Evolutionary conservation across 2,329 filamentous ascomycete species (phyloP), one percentile per base, ranked within the genome.

Genomic region (Aspergillus japonicus): DNA sequence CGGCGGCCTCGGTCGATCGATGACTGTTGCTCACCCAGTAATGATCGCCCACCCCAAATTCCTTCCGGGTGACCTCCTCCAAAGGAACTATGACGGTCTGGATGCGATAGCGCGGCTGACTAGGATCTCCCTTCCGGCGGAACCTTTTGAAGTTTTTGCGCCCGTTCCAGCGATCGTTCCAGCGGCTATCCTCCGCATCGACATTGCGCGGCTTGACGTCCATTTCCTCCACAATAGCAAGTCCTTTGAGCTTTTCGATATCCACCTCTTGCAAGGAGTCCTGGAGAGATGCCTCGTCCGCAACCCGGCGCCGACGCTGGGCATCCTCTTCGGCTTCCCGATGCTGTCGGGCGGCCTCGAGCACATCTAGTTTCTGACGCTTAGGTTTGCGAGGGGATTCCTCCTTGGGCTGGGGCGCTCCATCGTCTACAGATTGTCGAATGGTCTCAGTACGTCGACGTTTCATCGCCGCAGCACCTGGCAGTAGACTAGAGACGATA

Each of bases 131-230:
- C 57, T 73, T 71, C 50, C 72, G 67, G 42, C 76, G 62, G 71
- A 99, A 99, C 68, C 87, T 90, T 75, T 99, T 99, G 79, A 96
- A 99, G 71, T 99, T 98, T 75, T 92, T 94, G 48, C 94, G 84
- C 0, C 94, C 95, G 71, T 97, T 96, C 95, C 95, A 99, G 44
- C 83, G 83, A 0, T 91, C 87, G 65, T 97, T 86, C 93, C 94
- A 97, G 47, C 91, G 83, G 5, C 87, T 85, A 19, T 82, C 76
- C 35, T 74, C 74, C 62, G 54, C 68, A 68, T 68, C 65, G 66
- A 63, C 62, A 56, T 62, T 47, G 69, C 68, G 69, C 65, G 63
- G 69, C 58, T 24, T 83, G 0, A 97, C 72, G 8, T 89, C 82
- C 76, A 96, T 90, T 63, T 89, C 85, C 69, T 95, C 91, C 1